Percentiles rank a stretch among this genome's conserved stretches.
Conservation (phyloP, 2,329 filamentous ascomycete genomes). For the Teratosphaeria pseudoeucalypti region DNA sequence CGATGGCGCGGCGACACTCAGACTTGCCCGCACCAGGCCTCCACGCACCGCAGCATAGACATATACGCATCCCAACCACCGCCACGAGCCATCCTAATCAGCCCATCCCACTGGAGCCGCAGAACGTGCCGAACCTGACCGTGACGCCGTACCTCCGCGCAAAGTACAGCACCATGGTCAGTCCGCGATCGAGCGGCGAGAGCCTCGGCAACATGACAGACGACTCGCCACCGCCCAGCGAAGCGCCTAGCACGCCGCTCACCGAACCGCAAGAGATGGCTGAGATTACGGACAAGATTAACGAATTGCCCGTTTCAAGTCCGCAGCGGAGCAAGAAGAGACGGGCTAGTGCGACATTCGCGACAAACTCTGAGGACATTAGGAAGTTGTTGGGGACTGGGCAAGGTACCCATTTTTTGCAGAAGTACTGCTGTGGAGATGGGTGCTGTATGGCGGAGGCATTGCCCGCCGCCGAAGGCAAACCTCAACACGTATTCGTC, state of each 20-base stretch:
- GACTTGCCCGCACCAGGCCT: background rate
- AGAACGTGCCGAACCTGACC: conserved; percentile 14
- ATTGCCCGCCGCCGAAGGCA: conserved; percentile 37
- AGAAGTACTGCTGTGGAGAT: conserved; percentile 55
- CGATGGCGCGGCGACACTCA: background rate
- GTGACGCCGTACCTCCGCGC: conserved; percentile 12
- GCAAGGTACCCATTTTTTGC: conserved; percentile 48
- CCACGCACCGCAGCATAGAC: conserved; percentile 16
- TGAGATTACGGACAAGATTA: conserved; percentile 33
- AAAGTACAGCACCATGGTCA: conserved; percentile 21
- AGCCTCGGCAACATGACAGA: conserved; percentile 19
- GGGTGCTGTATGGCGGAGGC: conserved; percentile 53
- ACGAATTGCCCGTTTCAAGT: conserved; percentile 25
- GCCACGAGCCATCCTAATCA: conserved; percentile 37
- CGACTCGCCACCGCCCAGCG: conserved; percentile 32
- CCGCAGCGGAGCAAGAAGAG: conserved; percentile 9
- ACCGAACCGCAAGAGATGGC: conserved; percentile 32
- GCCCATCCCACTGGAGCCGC: conserved; percentile 36
- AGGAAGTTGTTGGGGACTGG: conserved; percentile 46
- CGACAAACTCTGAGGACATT: conserved; percentile 47
- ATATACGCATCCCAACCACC: conserved; percentile 30
- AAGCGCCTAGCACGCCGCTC: conserved; percentile 33
- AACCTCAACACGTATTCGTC: conserved; percentile 38
- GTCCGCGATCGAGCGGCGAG: conserved; percentile 21
- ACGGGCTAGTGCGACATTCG: conserved; percentile 29